Percentiles rank a stretch among this genome's conserved stretches.
Evolutionary conservation across 305 asterid species (phyloP).

Genomic region (Fraxinus sp.): DNA sequence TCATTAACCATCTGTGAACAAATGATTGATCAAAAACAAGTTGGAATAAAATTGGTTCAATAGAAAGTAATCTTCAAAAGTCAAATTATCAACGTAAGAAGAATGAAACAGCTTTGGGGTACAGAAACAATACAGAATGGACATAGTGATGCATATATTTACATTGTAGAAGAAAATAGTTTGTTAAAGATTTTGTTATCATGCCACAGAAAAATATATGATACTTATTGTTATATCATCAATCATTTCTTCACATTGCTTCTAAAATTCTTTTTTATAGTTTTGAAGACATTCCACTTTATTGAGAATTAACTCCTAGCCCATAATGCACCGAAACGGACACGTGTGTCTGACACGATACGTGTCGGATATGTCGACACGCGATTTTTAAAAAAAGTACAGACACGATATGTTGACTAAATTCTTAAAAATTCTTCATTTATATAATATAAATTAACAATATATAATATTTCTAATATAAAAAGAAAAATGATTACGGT

Average conservation of each 20-base stretch:
- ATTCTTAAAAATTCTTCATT: too few species aligned
- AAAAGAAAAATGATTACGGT: too few species aligned
- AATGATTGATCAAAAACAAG: background rate
- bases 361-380: too few species aligned
- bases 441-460: too few species aligned
- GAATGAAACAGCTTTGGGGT: background rate
- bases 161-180: background rate
- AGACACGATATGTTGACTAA: too few species aligned
- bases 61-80: background rate
- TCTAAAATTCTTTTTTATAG: background rate
- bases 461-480: too few species aligned
- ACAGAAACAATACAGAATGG: background rate
- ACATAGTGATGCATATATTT: background rate
- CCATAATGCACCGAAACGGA: too few species aligned
- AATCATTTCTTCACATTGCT: background rate
- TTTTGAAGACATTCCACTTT: background rate
- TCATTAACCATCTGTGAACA: background rate
- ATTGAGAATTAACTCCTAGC: background rate
- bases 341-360: too few species aligned
- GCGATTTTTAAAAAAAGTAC: too few species aligned
- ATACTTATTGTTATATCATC: background rate
- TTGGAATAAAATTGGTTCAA: background rate
- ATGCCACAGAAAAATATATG: background rate
- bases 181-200: background rate
- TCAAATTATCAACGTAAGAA: background rate